Percentiles rank a stretch among this genome's conserved stretches.
Evolutionary conservation across 163 green algal species (phyloP).

Genomic region (Volvox carteri): DNA sequence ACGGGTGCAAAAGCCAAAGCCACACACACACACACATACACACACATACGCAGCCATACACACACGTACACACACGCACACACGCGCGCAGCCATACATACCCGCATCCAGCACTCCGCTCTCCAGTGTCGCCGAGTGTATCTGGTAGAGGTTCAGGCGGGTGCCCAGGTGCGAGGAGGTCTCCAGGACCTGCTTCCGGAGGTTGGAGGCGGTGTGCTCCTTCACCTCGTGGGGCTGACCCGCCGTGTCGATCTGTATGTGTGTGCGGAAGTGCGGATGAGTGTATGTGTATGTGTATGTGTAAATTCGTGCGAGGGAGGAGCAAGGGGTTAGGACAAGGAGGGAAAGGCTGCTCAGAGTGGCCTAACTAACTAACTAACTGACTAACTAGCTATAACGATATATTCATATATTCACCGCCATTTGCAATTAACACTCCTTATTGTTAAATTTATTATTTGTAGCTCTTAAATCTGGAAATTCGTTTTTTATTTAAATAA

Average conservation of each 20-base stretch:
- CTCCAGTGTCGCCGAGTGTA: constrained; percentile 76
- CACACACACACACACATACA: not conserved
- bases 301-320: not conserved
- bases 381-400: no score
- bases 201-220: constrained; percentile 69
- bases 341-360: no score
- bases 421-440: no score
- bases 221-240: constrained; percentile 77
- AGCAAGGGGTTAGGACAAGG: no score
- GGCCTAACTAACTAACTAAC: no score
- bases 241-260: constrained; percentile 66
- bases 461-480: no score
- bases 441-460: no score
- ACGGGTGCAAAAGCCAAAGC: no score
- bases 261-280: no score
- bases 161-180: constrained; percentile 56
- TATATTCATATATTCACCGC: no score
- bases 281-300: not conserved
- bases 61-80: not conserved
- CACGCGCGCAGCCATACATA: not conserved
- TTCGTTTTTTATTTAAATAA: no score
- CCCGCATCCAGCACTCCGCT: constrained; percentile 67
- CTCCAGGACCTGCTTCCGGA: constrained; percentile 62
- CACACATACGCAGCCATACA: not conserved
- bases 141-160: constrained; percentile 72